Base-by-base conservation (phyloP, 73 alveolate genomes). In the Paraurostyla sp. region DNA sequence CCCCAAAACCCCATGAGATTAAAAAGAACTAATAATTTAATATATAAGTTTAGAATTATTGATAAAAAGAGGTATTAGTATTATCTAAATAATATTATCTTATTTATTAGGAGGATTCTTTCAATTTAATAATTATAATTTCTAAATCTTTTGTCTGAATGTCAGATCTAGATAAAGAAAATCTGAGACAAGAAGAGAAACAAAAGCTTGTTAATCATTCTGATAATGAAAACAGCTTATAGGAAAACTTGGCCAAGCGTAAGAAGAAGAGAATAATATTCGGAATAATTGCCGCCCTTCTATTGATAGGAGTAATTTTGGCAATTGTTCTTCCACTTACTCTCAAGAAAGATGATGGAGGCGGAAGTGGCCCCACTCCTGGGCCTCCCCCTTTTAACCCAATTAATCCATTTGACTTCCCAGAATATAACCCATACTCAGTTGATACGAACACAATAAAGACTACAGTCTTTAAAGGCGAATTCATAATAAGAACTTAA, bases 141-240 rank as follows among this genome's bases (percentile, higher is more conserved):
- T 20, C 6, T 7, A 11, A 59, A n/a, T n/a, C 32, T 49, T 11
- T 25, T 59, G 13, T 65, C 56, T 65, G 46, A 18, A 65, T 65
- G 82, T 65, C 82, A 65, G 82, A 65, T 20, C 56, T 65, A 38
- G 82, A 65, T 65, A 65, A 38, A 38, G 82, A 65, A n/a, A 40
- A 65, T 22, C 22, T 65, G 16, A 33, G 32, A 38, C 82, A 65
- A 65, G 60, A 65, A 40, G 58, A 60, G 23, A 45, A 40, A 2
- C 40, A 56, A 38, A 56, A 42, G 35, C 82, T 65, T 13, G 82
- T 65, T n/a, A 65, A 65, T 35, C 60, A 65, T 22, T 65, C 82
- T 4, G 69, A 35, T 4, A 52, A 52, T n/a, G 35, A 52, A 18
- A 58, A 65, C 0, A 65, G 56, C 58, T 25, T 13, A 38, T 56